Evolutionary conservation across 805 yeast species (phyloP), one percentile per base, ranked within the genome.

Genomic region (Kodamaea hsintzibuensis): DNA sequence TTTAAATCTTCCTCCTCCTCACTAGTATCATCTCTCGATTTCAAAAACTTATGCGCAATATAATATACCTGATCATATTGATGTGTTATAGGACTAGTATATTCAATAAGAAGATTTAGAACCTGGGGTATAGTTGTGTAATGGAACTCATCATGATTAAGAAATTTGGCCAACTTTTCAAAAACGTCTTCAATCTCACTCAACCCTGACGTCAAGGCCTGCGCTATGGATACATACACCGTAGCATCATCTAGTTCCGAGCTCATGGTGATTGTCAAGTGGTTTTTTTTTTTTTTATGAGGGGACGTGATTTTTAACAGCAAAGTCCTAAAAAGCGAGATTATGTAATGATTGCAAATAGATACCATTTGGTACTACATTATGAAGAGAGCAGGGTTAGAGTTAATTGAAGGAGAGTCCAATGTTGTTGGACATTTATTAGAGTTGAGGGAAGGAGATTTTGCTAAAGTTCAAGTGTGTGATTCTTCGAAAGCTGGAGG

Each of bases 61-160:
- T 51, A 40, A 44, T 44, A 51, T n/a, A 51, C 42, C 16, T 45
- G 30, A n/a, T 42, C 52, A 10, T 43, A 40, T 5, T 38, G 40
- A 45, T 51, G 54, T 25, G 54, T 39, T 6, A 51, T 14, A 17
- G 54, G 54, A 40, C 50, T 45, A 22, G 54, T 51, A 40, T 51
- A 51, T 40, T 42, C 50, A 2, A 51, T 39, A 13, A 51, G 50
- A 12, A 40, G 27, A n/a, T 39, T 14, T 7, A 51, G 42, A 9
- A 44, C 47, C 18, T 51, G 47, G 45, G 49, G 14, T 33, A 42
- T 12, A 18, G 54, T 22, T 14, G 54, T 40, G 46, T 51, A 51
- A 38, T 51, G 54, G 12, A 40, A 30, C 44, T 40, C 44, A 35
- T 51, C 51, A n/a, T 40, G 30, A 5, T 19, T 17, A 4, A 50